Evolutionary conservation across 2,329 filamentous ascomycete species (phyloP), one percentile per base, ranked within the genome.

Genomic region (Ascochyta pisi): DNA sequence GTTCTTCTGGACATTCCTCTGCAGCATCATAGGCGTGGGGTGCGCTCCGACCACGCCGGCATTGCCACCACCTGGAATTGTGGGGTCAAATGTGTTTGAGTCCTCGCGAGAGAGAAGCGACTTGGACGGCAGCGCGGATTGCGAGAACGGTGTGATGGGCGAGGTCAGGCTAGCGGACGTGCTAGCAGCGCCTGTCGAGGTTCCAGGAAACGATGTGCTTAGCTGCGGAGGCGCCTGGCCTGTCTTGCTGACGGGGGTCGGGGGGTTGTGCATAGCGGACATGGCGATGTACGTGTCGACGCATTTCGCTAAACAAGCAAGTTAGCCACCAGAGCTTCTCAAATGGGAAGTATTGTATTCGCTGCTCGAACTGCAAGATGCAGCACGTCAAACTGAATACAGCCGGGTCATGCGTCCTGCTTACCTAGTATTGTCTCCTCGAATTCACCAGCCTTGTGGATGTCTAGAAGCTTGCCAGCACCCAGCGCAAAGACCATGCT

Each of bases 401-500:
- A 40, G 7, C 24, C 24, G 37, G 44, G 53, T 47, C 26, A 46
- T 50, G 55, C 52, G 51, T 24, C 37, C 56, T 41, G 75, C 80
- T 70, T 77, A 86, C 84, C 94, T 76, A 98, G 93, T 79, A 99
- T 98, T 54, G 95, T 99, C 81, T 99, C 93, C 78, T 99, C 95
- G 73, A 96, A 99, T 81, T 99, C 95, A 77, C 92, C 90, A 48
- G 91, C 89, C 50, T 89, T 85, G 71, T 97, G 91, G 64, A 98
- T 86, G 80, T 96, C 91, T 83, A 99, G 97, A 45, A 96, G 87
- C 74, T 97, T 91, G 58, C 95, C 95, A 23, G 95, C 93, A 56
- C 92, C 93, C 41, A 99, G 86, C 62, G 95, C 95, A 78, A 99
- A 98, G 48, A 91, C 90, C 94, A 99, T 98, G 78, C 94, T 97